phyloP scores from a whole-genome alignment of 2,329 filamentous ascomycete genomes.

The Aureobasidium mangrovei region DNA sequence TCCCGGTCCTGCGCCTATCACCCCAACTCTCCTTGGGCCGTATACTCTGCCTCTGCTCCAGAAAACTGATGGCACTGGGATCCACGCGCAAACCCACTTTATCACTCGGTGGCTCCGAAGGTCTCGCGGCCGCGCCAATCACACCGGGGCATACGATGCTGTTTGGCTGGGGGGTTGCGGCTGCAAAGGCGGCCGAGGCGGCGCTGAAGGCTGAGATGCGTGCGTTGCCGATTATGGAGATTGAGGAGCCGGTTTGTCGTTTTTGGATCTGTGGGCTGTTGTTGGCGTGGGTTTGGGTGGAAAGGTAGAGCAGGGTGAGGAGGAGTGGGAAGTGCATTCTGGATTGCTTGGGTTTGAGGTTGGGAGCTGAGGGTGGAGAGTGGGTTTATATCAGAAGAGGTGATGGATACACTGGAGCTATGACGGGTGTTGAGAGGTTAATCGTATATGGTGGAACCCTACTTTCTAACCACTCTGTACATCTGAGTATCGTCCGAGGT shows the following conservation, averaged over 20 bases:
- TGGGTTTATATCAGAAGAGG: too few species aligned
- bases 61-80: background rate
- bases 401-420: too few species aligned
- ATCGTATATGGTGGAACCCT: too few species aligned
- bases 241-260: conserved; percentile 4
- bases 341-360: too few species aligned
- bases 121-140: background rate
- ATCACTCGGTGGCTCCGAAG: background rate
- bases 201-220: background rate
- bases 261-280: background rate
- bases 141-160: background rate
- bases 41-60: conserved; percentile 9
- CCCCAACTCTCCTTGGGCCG: background rate
- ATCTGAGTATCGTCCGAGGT: too few species aligned
- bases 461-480: too few species aligned
- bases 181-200: background rate
- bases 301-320: background rate
- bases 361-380: too few species aligned
- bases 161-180: background rate
- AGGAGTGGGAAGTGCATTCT: background rate
- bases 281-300: background rate
- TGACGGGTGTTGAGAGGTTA: too few species aligned
- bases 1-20: background rate
- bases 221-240: conserved; percentile 1
- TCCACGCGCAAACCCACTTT: background rate